Evolutionary conservation across 2,329 filamentous ascomycete genomes (phyloP).

Genomic region (Fusarium subtropicale): DNA sequence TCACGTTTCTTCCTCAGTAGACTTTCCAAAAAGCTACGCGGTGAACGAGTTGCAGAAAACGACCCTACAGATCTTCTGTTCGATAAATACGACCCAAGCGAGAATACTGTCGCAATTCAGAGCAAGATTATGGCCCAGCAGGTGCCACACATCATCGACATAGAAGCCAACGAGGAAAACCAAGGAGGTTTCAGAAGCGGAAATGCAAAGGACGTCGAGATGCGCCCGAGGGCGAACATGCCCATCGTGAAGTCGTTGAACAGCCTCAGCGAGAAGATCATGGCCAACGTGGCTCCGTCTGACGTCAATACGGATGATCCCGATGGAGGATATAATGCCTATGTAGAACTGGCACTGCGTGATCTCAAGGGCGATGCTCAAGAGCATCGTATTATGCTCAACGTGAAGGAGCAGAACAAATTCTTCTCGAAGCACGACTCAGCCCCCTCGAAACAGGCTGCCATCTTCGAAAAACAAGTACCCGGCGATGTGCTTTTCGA

Average conservation of each 20-base stretch:
- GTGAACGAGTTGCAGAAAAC: constrained; percentile 83
- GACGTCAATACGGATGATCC: constrained; percentile 73
- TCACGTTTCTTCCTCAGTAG: constrained; percentile 92
- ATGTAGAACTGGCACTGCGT: constrained; percentile 78
- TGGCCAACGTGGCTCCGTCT: constrained; percentile 85
- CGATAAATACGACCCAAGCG: constrained; percentile 84
- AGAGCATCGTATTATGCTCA: constrained; percentile 83
- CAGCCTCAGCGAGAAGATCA: constrained; percentile 90
- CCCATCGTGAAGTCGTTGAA: constrained; percentile 93
- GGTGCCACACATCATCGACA: constrained; percentile 89
- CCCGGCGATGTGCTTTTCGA: constrained; percentile 74
- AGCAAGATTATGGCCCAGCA: constrained; percentile 69
- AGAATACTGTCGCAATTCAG: constrained; percentile 68
- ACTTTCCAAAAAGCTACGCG: constrained; percentile 89
- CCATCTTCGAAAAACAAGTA: constrained; percentile 75
- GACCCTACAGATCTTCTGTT: constrained; percentile 83
- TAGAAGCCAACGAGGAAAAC: constrained; percentile 95
- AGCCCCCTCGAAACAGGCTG: constrained; percentile 57
- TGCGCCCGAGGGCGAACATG: constrained; percentile 84
- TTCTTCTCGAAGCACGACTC: constrained; percentile 77
- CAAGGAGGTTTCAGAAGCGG: constrained; percentile 84
- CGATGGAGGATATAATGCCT: constrained; percentile 76
- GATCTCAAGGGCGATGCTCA: constrained; percentile 82
- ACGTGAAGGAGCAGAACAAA: constrained; percentile 86
- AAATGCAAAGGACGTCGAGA: constrained; percentile 89